Conservation (phyloP, 192 early-diverging fungal species). For the Dispira parvispora region DNA sequence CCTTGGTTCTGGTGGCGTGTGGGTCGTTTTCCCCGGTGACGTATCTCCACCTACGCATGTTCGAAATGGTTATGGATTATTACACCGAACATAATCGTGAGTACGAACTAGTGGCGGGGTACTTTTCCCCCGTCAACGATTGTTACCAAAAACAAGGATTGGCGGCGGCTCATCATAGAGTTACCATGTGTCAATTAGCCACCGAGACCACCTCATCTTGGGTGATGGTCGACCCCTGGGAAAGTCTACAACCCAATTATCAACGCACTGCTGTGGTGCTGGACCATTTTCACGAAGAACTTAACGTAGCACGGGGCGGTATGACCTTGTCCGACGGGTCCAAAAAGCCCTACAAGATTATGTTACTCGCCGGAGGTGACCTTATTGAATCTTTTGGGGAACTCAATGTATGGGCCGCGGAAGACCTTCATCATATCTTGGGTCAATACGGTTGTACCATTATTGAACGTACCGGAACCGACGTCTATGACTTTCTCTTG, state of each 20-base stretch:
- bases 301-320: conserved; percentile 61
- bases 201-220: conserved; percentile 67
- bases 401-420: conserved; percentile 71
- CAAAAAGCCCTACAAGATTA: conserved; percentile 48
- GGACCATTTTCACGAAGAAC: conserved; percentile 84
- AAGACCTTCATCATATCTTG: conserved; percentile 82
- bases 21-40: conserved; percentile 97
- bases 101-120: conserved; percentile 86
- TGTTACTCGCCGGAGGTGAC: conserved; percentile 92
- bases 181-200: conserved; percentile 84
- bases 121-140: conserved; percentile 93
- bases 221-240: conserved; percentile 96
- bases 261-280: conserved; percentile 76
- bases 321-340: conserved; percentile 33
- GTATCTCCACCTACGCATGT: conserved; percentile 94
- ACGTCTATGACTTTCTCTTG: conserved; percentile 85
- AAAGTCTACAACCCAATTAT: conserved; percentile 60
- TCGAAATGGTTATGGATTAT: conserved; percentile 93
- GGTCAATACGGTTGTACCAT: conserved; percentile 86
- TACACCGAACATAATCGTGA: conserved; percentile 42
- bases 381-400: conserved; percentile 90
- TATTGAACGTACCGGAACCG: conserved; percentile 85
- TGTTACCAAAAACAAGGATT: conserved; percentile 87
- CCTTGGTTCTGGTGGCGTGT: conserved; percentile 86
- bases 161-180: conserved; percentile 69